Evolutionary conservation across 192 early-diverging fungal species (phyloP).

Genomic region (Blastocladiella britannica): DNA sequence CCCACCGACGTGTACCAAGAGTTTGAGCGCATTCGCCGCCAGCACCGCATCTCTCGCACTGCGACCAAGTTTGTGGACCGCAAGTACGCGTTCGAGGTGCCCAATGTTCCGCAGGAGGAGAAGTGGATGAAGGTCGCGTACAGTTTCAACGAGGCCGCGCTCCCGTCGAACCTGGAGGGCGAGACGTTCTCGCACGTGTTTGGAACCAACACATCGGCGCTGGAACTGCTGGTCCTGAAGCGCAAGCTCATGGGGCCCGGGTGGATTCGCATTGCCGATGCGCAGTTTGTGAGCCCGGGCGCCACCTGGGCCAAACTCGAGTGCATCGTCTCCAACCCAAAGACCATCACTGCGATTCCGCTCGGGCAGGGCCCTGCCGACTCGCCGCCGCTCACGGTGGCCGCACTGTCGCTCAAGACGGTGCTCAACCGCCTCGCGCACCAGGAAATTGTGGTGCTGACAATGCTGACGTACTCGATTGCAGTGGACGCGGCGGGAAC

Average conservation of each 20-base stretch:
- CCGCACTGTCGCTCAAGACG: conserved; percentile 71
- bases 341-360: conserved; percentile 28
- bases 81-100: conserved; percentile 81
- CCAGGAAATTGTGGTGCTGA: not conserved
- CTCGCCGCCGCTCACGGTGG: conserved; percentile 58
- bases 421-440: conserved; percentile 36
- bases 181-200: conserved; percentile 68
- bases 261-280: conserved; percentile 60
- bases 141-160: conserved; percentile 34
- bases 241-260: conserved; percentile 88
- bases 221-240: conserved; percentile 90
- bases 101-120: conserved; percentile 50
- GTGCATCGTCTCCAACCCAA: conserved; percentile 42
- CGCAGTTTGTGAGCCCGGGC: conserved; percentile 18
- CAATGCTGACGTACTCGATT: not conserved
- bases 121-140: conserved; percentile 81
- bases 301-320: conserved; percentile 81
- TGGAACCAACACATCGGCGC: conserved; percentile 59
- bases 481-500: too few species aligned
- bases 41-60: conserved; percentile 32
- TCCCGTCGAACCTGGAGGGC: conserved; percentile 35
- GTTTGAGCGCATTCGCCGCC: conserved; percentile 34
- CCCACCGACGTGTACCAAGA: conserved; percentile 56
- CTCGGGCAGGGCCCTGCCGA: too few species aligned
- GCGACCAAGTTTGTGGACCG: conserved; percentile 40